Base-by-base conservation (phyloP, 176 grass and related monocot species). In the Eragrostis nindensis region DNA sequence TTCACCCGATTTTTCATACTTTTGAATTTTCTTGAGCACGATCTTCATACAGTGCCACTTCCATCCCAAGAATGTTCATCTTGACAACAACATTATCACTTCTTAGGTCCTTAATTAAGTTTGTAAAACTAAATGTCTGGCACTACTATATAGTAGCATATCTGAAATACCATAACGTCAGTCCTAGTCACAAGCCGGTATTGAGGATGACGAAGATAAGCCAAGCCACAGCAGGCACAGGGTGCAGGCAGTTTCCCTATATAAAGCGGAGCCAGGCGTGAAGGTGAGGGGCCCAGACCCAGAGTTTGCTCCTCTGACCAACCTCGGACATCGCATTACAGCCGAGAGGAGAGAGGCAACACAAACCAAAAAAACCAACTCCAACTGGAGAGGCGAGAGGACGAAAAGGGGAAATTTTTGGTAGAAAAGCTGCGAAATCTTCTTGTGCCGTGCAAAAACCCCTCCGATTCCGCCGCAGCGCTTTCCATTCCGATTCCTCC, bases 191-290 rank as follows among this genome's bases (percentile, higher is more conserved):
- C 8, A 22, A 25, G 56, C 9, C 56, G 9, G 1, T 3, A 24
- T 54, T 36, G 21, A 8, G 24, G 0, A 50, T 10, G 7, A 4
- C 46, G 29, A 1, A 48, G 11, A 75, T 27, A 57, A 68, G 32
- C 27, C 15, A 25, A 49, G 69, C 71, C 41, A 26, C 27, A 18
- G 7, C 42, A 50, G 15, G 16, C 68, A 7, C 48, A 19, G 7
- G 32, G 4, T n/a, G 14, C 24, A 27, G 15, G 43, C 43, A 25
- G 12, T 2, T 16, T 4, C n/a, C 56, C 16, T 86, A 81, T 75
- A 83, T 83, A 83, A 83, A 83, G 19, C 24, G 19, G 66, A 44
- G 67, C 26, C 21, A 25, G 18, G 32, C 40, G 5, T 26, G 49
- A 15, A 36, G 8, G 11, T 2, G 14, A 46, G 63, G 21, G 18